Conservation (phyloP, 2,329 filamentous ascomycete species). For the Cladosporium velox region DNA sequence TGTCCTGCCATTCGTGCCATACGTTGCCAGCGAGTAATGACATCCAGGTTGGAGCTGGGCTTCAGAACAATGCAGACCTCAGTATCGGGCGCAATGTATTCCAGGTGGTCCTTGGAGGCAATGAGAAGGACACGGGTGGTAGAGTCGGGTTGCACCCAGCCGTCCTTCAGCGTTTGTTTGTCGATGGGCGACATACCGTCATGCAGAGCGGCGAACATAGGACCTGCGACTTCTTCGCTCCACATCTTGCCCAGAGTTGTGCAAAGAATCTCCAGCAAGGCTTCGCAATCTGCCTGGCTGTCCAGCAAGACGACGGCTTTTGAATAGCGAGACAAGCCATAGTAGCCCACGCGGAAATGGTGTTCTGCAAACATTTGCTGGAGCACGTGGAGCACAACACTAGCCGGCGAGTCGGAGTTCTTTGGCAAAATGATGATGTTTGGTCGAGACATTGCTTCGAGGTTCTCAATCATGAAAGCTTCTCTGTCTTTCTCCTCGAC, state of each 20-base stretch:
- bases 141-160: constrained; percentile 5
- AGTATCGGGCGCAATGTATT: constrained; percentile 12
- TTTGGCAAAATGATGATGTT: constrained; percentile 9
- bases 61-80: constrained; percentile 13
- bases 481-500: constrained; percentile 12
- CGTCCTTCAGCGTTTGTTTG: constrained; percentile 12
- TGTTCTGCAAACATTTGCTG: constrained; percentile 18
- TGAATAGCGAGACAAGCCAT: constrained; percentile 14
- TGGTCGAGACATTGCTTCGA: constrained; percentile 13
- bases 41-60: constrained; percentile 9
- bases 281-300: constrained; percentile 5
- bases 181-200: constrained; percentile 9
- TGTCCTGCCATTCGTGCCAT: constrained; percentile 16
- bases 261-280: not conserved
- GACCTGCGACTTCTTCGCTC: not conserved
- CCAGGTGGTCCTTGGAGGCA: constrained; percentile 7
- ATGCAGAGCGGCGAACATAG: constrained; percentile 4
- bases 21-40: constrained; percentile 13
- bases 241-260: constrained; percentile 7
- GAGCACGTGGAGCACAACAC: constrained; percentile 5
- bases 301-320: constrained; percentile 4
- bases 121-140: constrained; percentile 4
- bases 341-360: constrained; percentile 16
- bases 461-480: constrained; percentile 4
- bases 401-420: constrained; percentile 12